Evolutionary conservation across 139 green algal genomes (phyloP).

Genomic region (Haematococcus lacustris): DNA sequence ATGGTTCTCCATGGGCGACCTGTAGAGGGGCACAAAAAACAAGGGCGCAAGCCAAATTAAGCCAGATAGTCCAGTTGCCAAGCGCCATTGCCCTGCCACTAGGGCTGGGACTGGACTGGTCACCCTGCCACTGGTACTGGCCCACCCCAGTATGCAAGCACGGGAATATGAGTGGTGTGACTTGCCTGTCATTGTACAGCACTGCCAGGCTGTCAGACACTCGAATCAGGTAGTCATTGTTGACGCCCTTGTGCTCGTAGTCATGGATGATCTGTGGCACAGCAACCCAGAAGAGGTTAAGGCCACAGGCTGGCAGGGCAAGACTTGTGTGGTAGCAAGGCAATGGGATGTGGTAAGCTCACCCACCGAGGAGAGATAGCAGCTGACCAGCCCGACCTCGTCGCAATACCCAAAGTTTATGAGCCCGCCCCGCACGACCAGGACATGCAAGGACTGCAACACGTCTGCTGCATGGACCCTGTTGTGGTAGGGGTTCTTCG

Average conservation of each 20-base stretch:
- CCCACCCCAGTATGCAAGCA: too few species aligned
- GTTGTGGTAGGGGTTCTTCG: constrained; percentile 59
- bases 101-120: too few species aligned
- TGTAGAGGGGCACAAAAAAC: too few species aligned
- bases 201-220: constrained; percentile 35
- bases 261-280: constrained; percentile 63
- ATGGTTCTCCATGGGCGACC: constrained; percentile 36
- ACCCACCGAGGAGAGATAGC: constrained; percentile 39
- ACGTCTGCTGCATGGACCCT: constrained; percentile 51
- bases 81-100: too few species aligned
- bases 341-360: too few species aligned
- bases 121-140: too few species aligned
- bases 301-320: too few species aligned
- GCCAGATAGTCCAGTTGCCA: too few species aligned
- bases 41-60: too few species aligned
- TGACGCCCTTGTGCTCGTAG: constrained; percentile 55
- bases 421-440: constrained; percentile 42
- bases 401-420: constrained; percentile 27
- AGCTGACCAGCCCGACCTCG: constrained; percentile 30
- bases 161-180: too few species aligned
- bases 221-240: constrained; percentile 63
- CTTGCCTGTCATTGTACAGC: constrained; percentile 59
- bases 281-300: too few species aligned
- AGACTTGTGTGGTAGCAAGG: too few species aligned
- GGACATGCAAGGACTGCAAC: constrained; percentile 45